A percentile compares a stretch with the other conserved stretches of the same genome.
Conservation (phyloP, 2,329 filamentous ascomycete genomes). For the Monilinia vaccinii-corymbosi region DNA sequence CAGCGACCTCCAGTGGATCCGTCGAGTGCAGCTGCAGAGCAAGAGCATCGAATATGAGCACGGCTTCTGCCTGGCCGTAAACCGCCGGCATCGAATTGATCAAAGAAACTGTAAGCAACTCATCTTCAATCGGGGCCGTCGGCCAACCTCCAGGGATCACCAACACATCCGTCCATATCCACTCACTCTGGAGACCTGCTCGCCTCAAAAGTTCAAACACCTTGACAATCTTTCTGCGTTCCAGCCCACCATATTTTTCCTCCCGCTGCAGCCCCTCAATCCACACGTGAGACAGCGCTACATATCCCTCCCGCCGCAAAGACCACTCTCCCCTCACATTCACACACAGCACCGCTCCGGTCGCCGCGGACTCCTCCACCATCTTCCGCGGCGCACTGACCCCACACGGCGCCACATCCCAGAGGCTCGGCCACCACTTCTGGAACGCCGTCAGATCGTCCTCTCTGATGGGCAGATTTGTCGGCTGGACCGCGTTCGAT, state of each 20-base stretch:
- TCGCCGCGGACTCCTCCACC: neutral
- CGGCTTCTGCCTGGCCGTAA: constrained; percentile 13
- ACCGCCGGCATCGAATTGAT: constrained; percentile 16
- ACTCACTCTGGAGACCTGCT: constrained; percentile 6
- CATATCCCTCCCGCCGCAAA: neutral
- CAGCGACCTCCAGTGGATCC: constrained; percentile 11
- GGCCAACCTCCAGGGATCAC: constrained; percentile 12
- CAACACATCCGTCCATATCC: constrained; percentile 18
- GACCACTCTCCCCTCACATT: neutral
- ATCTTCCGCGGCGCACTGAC: neutral
- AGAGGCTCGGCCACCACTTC: neutral
- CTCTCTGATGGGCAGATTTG: neutral
- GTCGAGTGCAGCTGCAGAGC: constrained; percentile 12
- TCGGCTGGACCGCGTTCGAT: neutral
- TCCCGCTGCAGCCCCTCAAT: constrained; percentile 11
- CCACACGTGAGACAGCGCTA: constrained; percentile 18
- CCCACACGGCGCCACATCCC: neutral
- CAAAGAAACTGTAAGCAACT: constrained; percentile 12
- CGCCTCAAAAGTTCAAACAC: neutral
- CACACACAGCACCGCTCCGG: neutral
- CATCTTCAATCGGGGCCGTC: constrained; percentile 8
- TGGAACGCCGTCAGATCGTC: neutral
- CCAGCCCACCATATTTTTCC: neutral
- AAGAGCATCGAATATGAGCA: constrained; percentile 16
- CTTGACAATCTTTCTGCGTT: neutral